Conservation (phyloP, 257 asterid species). For the Solanum bulbocastanum region DNA sequence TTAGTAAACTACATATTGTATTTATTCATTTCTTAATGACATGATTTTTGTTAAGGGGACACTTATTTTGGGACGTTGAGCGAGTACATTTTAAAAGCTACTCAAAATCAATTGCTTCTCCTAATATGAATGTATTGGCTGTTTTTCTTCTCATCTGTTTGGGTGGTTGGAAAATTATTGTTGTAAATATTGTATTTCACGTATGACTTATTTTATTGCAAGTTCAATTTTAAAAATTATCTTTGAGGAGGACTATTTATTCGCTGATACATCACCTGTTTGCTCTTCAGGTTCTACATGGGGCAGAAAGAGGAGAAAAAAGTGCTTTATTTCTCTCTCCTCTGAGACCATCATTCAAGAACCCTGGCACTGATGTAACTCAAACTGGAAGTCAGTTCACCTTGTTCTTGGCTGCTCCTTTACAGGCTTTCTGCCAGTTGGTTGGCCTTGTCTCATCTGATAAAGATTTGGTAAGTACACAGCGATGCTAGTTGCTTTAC, state of each 20-base stretch:
- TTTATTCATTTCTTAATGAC: too few species aligned
- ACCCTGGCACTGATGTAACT: slow-evolving; percentile 30
- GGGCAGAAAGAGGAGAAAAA: slow-evolving; percentile 89
- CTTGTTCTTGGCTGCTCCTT: slow-evolving; percentile 80
- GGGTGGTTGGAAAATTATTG: not conserved
- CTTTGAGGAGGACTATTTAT: not conserved
- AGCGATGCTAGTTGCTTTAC: not conserved
- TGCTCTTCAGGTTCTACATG: slow-evolving; percentile 67
- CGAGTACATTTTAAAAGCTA: not conserved
- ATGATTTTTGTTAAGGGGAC: too few species aligned
- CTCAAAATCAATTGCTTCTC: not conserved
- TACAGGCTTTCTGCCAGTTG: slow-evolving; percentile 83
- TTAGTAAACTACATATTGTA: too few species aligned
- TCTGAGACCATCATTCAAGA: slow-evolving; percentile 62
- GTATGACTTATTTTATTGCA: not conserved
- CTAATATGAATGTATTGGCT: not conserved
- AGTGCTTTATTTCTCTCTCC: slow-evolving; percentile 87
- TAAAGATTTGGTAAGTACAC: slow-evolving; percentile 45
- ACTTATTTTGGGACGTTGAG: too few species aligned
- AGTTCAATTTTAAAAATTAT: not conserved
- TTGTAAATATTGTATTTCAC: not conserved
- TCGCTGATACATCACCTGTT: slow-evolving; percentile 15
- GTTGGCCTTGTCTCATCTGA: slow-evolving; percentile 45
- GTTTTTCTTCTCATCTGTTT: not conserved
- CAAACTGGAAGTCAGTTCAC: slow-evolving; percentile 89